phyloP scores from a whole-genome alignment of 2,329 filamentous ascomycete genomes.

The Zopfia rhizophila region DNA sequence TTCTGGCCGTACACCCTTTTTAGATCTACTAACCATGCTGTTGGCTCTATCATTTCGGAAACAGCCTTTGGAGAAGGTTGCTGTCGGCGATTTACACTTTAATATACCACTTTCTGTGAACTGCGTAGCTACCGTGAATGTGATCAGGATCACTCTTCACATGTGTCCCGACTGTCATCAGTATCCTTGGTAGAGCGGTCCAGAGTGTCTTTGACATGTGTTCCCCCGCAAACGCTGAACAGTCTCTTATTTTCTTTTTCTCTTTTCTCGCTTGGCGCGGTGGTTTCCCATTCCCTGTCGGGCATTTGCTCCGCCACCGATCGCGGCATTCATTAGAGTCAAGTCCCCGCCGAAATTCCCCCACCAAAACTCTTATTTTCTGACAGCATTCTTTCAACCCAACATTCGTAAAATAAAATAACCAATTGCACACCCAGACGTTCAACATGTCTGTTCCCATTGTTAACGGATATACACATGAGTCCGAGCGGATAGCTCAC shows the following conservation, averaged over 20 bases:
- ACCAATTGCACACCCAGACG: neutral
- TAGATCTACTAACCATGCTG: too few species aligned
- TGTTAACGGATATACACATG: conserved; percentile 43
- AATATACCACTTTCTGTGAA: too few species aligned
- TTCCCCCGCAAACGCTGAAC: neutral
- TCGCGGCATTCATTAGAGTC: neutral
- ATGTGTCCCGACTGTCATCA: neutral
- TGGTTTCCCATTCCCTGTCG: neutral
- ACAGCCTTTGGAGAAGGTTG: too few species aligned
- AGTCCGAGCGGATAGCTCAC: conserved; percentile 53
- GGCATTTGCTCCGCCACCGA: neutral
- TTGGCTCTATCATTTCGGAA: too few species aligned
- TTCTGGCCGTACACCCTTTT: too few species aligned
- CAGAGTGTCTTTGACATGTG: neutral
- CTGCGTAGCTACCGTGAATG: too few species aligned
- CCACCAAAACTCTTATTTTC: neutral
- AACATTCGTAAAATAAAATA: neutral
- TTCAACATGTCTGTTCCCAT: conserved; percentile 4
- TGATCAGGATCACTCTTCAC: neutral
- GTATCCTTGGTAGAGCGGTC: neutral
- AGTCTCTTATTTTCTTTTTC: neutral
- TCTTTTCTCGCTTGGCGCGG: neutral
- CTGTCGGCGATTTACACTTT: too few species aligned
- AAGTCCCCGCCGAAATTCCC: neutral
- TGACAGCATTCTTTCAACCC: neutral